A percentile compares a stretch with the other conserved stretches of the same genome.
phyloP scores from a whole-genome alignment of 2,329 filamentous ascomycete species.

The Neonectria sp. region DNA sequence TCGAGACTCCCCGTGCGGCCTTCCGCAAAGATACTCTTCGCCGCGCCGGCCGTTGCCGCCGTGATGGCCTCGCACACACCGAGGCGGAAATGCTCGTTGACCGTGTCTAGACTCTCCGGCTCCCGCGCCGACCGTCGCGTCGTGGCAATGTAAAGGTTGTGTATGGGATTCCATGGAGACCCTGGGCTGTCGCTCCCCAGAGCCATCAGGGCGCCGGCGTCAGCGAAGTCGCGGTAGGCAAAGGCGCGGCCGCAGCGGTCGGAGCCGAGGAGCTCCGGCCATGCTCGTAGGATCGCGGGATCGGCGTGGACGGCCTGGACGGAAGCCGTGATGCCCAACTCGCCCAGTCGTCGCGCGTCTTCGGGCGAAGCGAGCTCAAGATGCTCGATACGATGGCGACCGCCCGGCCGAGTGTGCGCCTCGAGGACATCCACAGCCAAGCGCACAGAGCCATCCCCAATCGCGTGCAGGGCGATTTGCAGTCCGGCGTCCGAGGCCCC shows the following conservation, averaged over 20 bases:
- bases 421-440: too few species aligned
- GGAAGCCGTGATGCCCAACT: conserved; percentile 69
- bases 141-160: conserved; percentile 68
- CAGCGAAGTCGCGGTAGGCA: conserved; percentile 71
- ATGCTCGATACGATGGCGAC: too few species aligned
- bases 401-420: too few species aligned
- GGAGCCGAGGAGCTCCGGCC: conserved; percentile 64
- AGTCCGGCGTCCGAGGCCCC: too few species aligned
- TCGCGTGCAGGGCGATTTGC: too few species aligned
- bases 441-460: too few species aligned
- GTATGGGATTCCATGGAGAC: conserved; percentile 64
- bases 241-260: conserved; percentile 69
- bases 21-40: conserved; percentile 66
- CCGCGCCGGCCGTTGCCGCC: conserved; percentile 65
- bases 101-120: conserved; percentile 53
- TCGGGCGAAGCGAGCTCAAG: conserved; percentile 63
- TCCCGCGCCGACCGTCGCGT: conserved; percentile 66
- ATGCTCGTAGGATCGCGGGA: conserved; percentile 70
- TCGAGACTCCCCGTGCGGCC: conserved; percentile 63
- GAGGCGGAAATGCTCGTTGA: conserved; percentile 66
- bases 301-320: conserved; percentile 69
- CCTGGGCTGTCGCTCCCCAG: conserved; percentile 70
- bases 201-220: conserved; percentile 64
- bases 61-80: conserved; percentile 64
- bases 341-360: conserved; percentile 68